Evolutionary conservation across 2,329 filamentous ascomycete genomes (phyloP), one percentile per base, ranked within the genome.

Genomic region (Elsinoe arachidis): DNA sequence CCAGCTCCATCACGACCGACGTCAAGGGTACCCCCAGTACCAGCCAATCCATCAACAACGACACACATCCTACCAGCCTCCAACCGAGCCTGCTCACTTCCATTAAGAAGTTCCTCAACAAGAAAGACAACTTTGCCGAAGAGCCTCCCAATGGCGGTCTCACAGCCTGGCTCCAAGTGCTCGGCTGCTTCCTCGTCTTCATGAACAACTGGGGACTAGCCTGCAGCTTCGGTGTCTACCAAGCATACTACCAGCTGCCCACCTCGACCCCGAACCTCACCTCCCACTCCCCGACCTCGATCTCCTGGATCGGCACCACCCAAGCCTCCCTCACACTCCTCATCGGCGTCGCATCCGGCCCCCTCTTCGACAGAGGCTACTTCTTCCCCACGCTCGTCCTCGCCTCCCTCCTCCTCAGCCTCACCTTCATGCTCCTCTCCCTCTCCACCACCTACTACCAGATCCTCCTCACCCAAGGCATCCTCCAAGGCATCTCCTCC

Each of bases 401-500:
- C 3, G 77, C 78, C n/a, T 64, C 68, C 3, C 66, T 74, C 58
- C 60, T 77, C 6, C 67, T 75, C 6, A 70, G 76, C 7, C 68
- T 80, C 12, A 77, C 77, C 1, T 68, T 59, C 17, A 55, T 62
- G n/a, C 57, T 60, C 52, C 53, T 56, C 12, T 57, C 53, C 51
- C 38, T 61, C 2, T 55, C 49, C 34, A 56, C 55, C 9, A 21
- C 47, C 14, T 64, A 61, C 55, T 63, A 55, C 33, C 62, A 64
- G 38, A 17, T 64, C 12, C 39, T 64, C 12, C 38, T 62, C 11
- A n/a, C 44, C 17, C 60, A 62, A 43, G 59, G 59, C 19, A 33
- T 76, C 30, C 76, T 76, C 59, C 70, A 78, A 61, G 81, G 81
- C 1, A 55, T 84, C 0, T 78, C 77, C 2, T 68, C 66, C 9